Evolutionary conservation across 2,329 filamentous ascomycete genomes (phyloP), one percentile per base, ranked within the genome.

Genomic region (Ceratocystis colombiana): DNA sequence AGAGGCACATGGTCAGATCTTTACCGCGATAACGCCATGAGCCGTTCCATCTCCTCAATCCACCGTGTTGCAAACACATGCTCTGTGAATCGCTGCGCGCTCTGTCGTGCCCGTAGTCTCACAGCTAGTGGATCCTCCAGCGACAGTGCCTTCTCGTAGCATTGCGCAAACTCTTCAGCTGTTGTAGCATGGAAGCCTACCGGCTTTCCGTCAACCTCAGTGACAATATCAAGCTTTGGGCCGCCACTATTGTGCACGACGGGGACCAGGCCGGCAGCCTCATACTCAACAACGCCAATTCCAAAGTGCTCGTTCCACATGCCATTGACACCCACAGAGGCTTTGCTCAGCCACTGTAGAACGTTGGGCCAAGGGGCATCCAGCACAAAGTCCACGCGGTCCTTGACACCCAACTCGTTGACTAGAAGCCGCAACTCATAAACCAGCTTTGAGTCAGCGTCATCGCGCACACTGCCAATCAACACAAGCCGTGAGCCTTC

Each of bases 221-320:
- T 83, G 17, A 97, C 93, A 70, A 99, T 99, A 73, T 99, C 94
- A 69, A 90, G 77, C 76, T 94, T 96, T 1, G 94, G 94, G 0
- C 94, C 94, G 7, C 93, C 94, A 63, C 89, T 94, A 75, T 96
- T 81, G 72, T 99, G 94, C 7, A 97, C 94, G 0, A 99, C 92
- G 4, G 88, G 86, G 67, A 99, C 91, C 67, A 99, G 79, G 0
- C 94, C 94, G 0, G 94, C 94, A 3, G 94, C 94, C 74, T 97
- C 92, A 73, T 97, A 99, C 78, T 99, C 94, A 50, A 99, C 94
- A 17, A 97, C 92, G 1, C 94, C 94, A 68, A 99, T 99, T 25
- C 94, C 94, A 74, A 99, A 99, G 75, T 99, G 94, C 77, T 99
- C 94, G 74, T 96, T 97, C 93, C 94, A 99, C 94, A 99, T 99